A percentile compares a stretch with the other conserved stretches of the same genome.
These are phyloP conservation scores for Colletotrichum tabaci DNA, from an alignment of 2,329 filamentous ascomycete genomes.

Conservation along the genomic window DNA sequence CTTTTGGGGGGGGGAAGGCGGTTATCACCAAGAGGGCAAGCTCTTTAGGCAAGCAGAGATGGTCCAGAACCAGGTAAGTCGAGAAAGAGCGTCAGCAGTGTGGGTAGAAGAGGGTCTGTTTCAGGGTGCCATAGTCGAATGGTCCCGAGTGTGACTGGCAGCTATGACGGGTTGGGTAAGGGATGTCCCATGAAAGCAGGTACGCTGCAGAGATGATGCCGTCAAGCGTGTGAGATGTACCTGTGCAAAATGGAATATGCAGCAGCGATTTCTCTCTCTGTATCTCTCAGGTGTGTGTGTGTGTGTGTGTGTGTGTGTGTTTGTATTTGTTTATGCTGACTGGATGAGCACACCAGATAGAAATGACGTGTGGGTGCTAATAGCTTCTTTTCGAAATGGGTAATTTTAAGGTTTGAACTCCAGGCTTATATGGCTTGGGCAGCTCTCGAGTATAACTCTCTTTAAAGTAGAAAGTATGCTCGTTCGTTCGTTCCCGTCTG, in stretches of 20 bases:
- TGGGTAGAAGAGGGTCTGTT: slow-evolving; percentile 29
- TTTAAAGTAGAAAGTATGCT: slow-evolving; percentile 4
- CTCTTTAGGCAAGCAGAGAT: neutral
- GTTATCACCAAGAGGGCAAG: neutral
- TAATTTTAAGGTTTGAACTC: neutral
- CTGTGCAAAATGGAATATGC: neutral
- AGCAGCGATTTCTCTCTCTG: neutral
- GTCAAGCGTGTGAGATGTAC: slow-evolving; percentile 7
- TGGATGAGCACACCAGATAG: no score
- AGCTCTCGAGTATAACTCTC: neutral
- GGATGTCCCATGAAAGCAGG: slow-evolving; percentile 33
- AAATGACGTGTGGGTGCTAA: no score
- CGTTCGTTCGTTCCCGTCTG: slow-evolving; percentile 3
- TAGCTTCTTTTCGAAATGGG: neutral
- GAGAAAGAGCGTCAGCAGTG: slow-evolving; percentile 14
- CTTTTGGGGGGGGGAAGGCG: neutral
- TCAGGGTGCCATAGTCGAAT: slow-evolving; percentile 28
- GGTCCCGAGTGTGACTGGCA: slow-evolving; percentile 29
- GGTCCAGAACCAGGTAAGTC: neutral
- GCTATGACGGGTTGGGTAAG: slow-evolving; percentile 35
- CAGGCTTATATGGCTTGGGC: no score
- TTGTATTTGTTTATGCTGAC: no score
- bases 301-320: no score
- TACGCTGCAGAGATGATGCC: slow-evolving; percentile 1
- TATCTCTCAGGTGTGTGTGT: neutral